These are phyloP conservation scores for Incumbomyces delicatus DNA, from an alignment of 2,329 filamentous ascomycete species.

Conservation along the genomic window DNA sequence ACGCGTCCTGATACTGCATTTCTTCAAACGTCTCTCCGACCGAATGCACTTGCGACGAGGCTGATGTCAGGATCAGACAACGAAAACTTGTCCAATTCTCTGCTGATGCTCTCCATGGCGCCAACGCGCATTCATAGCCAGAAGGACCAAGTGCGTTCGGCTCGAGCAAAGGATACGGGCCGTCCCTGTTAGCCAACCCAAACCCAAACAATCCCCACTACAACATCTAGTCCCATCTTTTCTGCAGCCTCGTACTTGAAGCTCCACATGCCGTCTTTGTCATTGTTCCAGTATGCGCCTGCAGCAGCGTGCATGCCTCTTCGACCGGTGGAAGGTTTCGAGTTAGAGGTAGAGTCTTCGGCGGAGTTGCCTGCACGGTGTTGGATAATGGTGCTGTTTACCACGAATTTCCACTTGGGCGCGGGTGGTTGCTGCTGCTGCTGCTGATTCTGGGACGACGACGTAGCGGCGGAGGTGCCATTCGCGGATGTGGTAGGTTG, in stretches of 20 bases:
- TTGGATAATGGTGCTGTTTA: constrained; percentile 97
- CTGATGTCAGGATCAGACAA: too few relatives aligned
- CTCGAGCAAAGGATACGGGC: neutral
- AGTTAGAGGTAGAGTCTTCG: constrained; percentile 41
- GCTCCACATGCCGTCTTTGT: constrained; percentile 45
- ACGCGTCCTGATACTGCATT: too few relatives aligned
- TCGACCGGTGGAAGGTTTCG: constrained; percentile 54
- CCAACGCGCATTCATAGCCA: too few relatives aligned
- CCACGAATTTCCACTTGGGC: constrained; percentile 61
- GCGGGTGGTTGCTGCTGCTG: too few relatives aligned
- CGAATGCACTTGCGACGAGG: too few relatives aligned
- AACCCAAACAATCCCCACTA: constrained; percentile 42
- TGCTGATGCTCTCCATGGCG: too few relatives aligned
- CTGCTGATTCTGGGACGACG: constrained; percentile 47
- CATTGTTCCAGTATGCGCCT: constrained; percentile 42
- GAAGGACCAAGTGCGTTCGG: too few relatives aligned
- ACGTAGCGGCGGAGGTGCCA: constrained; percentile 22
- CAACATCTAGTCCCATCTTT: constrained; percentile 39
- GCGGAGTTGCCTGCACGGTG: constrained; percentile 52
- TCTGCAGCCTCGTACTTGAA: constrained; percentile 40
- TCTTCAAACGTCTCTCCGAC: too few relatives aligned
- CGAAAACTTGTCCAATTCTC: too few relatives aligned
- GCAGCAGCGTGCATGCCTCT: constrained; percentile 55
- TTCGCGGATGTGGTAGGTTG: constrained; percentile 25
- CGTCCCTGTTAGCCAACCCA: constrained; percentile 16